Evolutionary conservation across 1,284 basidiomycete genomes (phyloP).

Genomic region (Moniliophthora roreri): DNA sequence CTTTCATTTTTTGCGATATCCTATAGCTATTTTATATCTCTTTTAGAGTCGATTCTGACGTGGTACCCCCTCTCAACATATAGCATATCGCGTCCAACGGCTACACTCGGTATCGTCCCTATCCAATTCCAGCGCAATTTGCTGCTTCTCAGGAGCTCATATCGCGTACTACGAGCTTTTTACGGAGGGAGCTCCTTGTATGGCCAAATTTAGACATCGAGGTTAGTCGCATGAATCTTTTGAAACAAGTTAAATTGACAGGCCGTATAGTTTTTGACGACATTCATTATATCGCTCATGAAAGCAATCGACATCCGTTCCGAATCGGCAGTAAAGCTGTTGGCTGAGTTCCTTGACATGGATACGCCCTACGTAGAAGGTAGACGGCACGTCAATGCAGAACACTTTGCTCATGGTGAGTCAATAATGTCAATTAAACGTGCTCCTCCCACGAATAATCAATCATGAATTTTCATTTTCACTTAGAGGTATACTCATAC

Average conservation of each 20-base stretch:
- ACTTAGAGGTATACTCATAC: constrained; percentile 79
- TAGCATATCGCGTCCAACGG: constrained; percentile 87
- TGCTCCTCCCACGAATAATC: too few species aligned
- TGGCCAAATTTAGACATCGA: constrained; percentile 85
- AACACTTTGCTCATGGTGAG: constrained; percentile 88
- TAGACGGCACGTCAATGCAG: constrained; percentile 65
- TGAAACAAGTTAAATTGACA: constrained; percentile 12
- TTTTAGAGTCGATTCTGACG: constrained; percentile 12
- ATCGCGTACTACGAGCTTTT: constrained; percentile 73
- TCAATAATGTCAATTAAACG: constrained; percentile 17
- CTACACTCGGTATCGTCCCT: constrained; percentile 79
- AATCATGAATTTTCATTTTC: background rate
- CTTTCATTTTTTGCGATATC: constrained; percentile 1
- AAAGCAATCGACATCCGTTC: constrained; percentile 87
- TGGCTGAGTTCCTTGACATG: constrained; percentile 84
- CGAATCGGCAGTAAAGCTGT: constrained; percentile 77
- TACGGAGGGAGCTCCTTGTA: constrained; percentile 81
- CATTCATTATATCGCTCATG: constrained; percentile 82
- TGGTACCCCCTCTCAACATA: constrained; percentile 56
- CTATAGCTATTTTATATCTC: constrained; percentile 7
- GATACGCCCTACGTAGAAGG: constrained; percentile 56
- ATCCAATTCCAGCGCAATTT: constrained; percentile 80
- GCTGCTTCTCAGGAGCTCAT: constrained; percentile 69
- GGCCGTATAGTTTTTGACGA: constrained; percentile 61
- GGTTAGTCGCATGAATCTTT: constrained; percentile 38